Percentiles rank a stretch among this genome's conserved stretches.
phyloP scores from a whole-genome alignment of 495 filamentous ascomycete genomes.

The Penicillium cataractarum region DNA sequence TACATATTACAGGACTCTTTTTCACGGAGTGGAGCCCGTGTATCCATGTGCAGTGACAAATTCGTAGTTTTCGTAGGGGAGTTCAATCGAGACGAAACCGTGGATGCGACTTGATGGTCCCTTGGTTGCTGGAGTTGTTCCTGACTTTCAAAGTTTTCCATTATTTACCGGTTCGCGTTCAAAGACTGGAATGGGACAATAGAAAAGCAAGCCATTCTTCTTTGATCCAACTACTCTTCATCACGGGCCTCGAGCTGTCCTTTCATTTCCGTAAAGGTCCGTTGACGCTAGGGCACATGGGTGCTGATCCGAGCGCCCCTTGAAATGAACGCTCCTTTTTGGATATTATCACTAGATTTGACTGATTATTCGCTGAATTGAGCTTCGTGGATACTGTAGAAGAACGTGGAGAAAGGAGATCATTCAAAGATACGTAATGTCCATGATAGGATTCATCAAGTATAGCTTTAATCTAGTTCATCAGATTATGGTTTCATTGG shows the following conservation, averaged over 20 bases:
- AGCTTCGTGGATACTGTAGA: background rate
- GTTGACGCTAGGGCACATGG: slow-evolving; percentile 16
- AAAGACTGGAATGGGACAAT: background rate
- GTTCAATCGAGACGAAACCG: background rate
- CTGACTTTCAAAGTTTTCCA: background rate
- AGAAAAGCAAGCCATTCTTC: background rate
- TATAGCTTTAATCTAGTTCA: background rate
- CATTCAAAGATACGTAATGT: background rate
- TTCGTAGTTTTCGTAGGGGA: background rate
- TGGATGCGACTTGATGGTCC: background rate
- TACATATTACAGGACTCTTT: background rate
- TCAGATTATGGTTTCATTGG: background rate
- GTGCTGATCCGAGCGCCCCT: slow-evolving; percentile 22
- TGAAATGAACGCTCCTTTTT: slow-evolving; percentile 15
- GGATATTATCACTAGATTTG: background rate
- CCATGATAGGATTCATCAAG: background rate
- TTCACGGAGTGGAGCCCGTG: slow-evolving; percentile 5
- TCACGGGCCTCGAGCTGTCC: background rate
- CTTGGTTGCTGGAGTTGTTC: background rate
- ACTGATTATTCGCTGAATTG: background rate
- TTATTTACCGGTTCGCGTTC: background rate
- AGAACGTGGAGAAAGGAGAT: background rate
- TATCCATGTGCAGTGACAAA: slow-evolving; percentile 4
- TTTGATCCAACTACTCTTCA: background rate
- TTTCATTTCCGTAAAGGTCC: slow-evolving; percentile 2